phyloP scores from a whole-genome alignment of 441 rosid genomes.

The Pelargonium myrrhifolium region DNA sequence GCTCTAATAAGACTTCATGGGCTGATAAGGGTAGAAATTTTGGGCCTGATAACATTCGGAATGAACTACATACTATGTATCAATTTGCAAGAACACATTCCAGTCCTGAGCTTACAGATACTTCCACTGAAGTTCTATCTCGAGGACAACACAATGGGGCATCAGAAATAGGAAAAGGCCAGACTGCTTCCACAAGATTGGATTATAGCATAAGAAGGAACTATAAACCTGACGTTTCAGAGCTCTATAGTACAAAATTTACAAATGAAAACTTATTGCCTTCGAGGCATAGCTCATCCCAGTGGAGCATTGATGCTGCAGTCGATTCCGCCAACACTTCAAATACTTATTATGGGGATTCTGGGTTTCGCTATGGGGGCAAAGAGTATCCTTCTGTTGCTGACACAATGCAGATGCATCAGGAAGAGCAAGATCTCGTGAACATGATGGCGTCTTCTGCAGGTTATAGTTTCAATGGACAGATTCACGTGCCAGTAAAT shows the following conservation, averaged over 20 bases:
- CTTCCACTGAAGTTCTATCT: slow-evolving; percentile 10
- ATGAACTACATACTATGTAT: slow-evolving; percentile 5
- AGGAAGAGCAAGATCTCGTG: slow-evolving; percentile 18
- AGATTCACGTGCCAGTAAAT: slow-evolving; percentile 15
- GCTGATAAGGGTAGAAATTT: slow-evolving; percentile 8
- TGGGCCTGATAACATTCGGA: slow-evolving; percentile 9
- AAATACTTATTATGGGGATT: not conserved
- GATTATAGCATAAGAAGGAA: slow-evolving; percentile 11
- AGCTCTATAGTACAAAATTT: slow-evolving; percentile 6
- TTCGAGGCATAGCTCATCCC: not conserved
- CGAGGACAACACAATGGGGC: slow-evolving; percentile 5
- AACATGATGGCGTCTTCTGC: slow-evolving; percentile 15
- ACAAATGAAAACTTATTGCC: not conserved
- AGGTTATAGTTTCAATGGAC: slow-evolving; percentile 11
- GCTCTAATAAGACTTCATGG: not conserved
- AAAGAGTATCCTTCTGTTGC: not conserved
- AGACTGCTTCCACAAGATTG: slow-evolving; percentile 5
- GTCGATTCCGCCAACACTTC: not conserved
- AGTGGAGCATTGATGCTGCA: slow-evolving; percentile 8
- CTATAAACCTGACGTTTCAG: not conserved
- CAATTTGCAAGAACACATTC: slow-evolving; percentile 19
- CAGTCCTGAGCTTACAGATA: slow-evolving; percentile 13
- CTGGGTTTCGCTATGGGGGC: not conserved
- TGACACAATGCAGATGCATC: slow-evolving; percentile 17
- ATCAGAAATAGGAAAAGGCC: slow-evolving; percentile 8